Percentiles rank a stretch among this genome's conserved stretches.
These are phyloP conservation scores for Aspergillus saccharolyticus DNA, from an alignment of 495 filamentous ascomycete species.

Conservation along the genomic window DNA sequence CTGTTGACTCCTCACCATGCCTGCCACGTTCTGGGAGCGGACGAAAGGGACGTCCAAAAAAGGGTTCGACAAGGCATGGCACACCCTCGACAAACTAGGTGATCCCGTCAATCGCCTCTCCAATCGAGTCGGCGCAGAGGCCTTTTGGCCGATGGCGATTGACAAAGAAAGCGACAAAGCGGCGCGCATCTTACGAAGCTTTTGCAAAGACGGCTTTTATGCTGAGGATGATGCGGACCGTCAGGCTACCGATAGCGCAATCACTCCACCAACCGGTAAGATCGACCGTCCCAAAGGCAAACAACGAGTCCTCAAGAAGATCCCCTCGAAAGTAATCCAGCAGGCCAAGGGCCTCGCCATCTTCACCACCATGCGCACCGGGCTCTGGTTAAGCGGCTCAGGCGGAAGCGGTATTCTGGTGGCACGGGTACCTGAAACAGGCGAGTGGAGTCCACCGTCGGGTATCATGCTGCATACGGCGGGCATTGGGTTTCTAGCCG, in stretches of 20 bases:
- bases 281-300: constrained; percentile 58
- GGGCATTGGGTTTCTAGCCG: constrained; percentile 80
- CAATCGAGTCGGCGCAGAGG: constrained; percentile 69
- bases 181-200: constrained; percentile 71
- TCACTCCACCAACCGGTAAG: constrained; percentile 31
- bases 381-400: constrained; percentile 84
- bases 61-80: constrained; percentile 53
- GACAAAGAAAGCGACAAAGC: constrained; percentile 82
- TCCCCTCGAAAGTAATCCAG: constrained; percentile 73
- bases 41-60: constrained; percentile 45
- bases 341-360: constrained; percentile 83
- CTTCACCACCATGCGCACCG: constrained; percentile 90
- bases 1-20: constrained; percentile 22
- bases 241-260: constrained; percentile 11
- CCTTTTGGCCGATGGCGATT: constrained; percentile 75
- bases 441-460: constrained; percentile 83
- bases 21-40: constrained; percentile 33
- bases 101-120: constrained; percentile 70
- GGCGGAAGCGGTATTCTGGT: constrained; percentile 75
- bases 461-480: constrained; percentile 85
- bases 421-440: constrained; percentile 67
- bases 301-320: constrained; percentile 72
- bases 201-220: constrained; percentile 71
- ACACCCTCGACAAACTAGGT: constrained; percentile 49
- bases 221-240: constrained; percentile 30